These are phyloP conservation scores for Ustilago nuda DNA, from an alignment of 1,284 basidiomycete species.

Conservation along the genomic window DNA sequence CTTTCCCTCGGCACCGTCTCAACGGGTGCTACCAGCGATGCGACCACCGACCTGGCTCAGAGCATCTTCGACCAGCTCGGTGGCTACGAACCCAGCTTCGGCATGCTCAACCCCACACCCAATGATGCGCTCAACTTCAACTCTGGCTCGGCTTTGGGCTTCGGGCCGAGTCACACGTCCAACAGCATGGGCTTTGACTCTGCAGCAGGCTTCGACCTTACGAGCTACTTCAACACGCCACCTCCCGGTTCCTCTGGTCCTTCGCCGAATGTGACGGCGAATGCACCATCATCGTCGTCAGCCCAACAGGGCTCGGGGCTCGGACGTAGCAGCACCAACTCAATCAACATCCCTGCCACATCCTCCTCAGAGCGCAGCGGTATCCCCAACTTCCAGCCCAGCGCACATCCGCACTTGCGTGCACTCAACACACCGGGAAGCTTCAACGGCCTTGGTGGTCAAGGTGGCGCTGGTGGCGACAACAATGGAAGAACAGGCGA, in stretches of 20 bases:
- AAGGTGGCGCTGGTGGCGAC: slow-evolving; percentile 9
- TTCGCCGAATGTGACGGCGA: slow-evolving; percentile 31
- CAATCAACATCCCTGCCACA: slow-evolving; percentile 47
- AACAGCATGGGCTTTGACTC: slow-evolving; percentile 54
- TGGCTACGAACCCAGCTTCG: slow-evolving; percentile 51
- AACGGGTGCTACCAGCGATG: slow-evolving; percentile 41
- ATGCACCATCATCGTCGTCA: slow-evolving; percentile 14
- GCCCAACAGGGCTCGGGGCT: slow-evolving; percentile 13
- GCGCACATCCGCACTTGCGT: slow-evolving; percentile 46
- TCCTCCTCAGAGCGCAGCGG: slow-evolving; percentile 34
- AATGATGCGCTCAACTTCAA: slow-evolving; percentile 51
- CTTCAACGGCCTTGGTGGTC: slow-evolving; percentile 22
- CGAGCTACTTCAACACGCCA: slow-evolving; percentile 50
- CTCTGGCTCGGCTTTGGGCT: slow-evolving; percentile 32
- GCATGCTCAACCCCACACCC: slow-evolving; percentile 53
- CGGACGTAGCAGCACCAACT: slow-evolving; percentile 25
- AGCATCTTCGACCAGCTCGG: slow-evolving; percentile 59
- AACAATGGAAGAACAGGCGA: slow-evolving; percentile 1
- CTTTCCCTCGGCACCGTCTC: slow-evolving; percentile 38
- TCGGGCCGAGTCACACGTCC: slow-evolving; percentile 43
- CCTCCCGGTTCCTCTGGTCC: slow-evolving; percentile 30
- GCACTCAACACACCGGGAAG: slow-evolving; percentile 33
- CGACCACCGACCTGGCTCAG: slow-evolving; percentile 50
- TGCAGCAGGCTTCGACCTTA: slow-evolving; percentile 45
- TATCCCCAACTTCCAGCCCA: slow-evolving; percentile 40